These are phyloP conservation scores for Fusarium algeriense DNA, from an alignment of 2,329 filamentous ascomycete genomes.

Conservation along the genomic window DNA sequence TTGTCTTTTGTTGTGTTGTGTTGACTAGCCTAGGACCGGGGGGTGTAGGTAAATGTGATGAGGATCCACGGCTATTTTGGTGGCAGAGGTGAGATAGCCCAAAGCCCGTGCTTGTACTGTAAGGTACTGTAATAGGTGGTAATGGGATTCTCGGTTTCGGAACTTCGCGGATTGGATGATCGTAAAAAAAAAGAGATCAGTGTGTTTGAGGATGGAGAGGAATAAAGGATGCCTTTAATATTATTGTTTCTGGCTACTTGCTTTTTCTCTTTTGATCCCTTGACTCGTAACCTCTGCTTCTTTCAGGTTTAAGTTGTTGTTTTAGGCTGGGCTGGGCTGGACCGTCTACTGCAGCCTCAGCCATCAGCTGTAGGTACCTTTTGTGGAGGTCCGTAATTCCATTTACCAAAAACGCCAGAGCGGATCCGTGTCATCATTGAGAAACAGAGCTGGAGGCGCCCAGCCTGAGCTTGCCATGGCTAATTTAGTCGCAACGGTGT, in stretches of 20 bases:
- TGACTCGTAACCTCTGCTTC: neutral
- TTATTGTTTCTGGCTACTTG: constrained; percentile 14
- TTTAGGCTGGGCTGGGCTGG: constrained; percentile 1
- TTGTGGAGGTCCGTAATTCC: constrained; percentile 1
- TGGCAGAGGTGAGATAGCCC: constrained; percentile 15
- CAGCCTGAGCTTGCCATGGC: constrained; percentile 1
- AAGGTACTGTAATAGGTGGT: constrained; percentile 4
- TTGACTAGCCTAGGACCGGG: neutral
- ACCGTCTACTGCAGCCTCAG: neutral
- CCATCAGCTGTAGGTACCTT: constrained; percentile 5
- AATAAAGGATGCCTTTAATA: constrained; percentile 19
- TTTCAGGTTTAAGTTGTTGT: constrained; percentile 2
- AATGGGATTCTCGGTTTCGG: constrained; percentile 29
- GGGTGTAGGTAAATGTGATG: constrained; percentile 35
- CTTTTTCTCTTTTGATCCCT: constrained; percentile 14
- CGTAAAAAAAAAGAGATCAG: constrained; percentile 23
- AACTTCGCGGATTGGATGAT: constrained; percentile 37
- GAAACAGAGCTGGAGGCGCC: neutral
- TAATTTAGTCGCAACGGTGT: constrained; percentile 31
- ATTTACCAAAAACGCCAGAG: constrained; percentile 26
- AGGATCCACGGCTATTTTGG: constrained; percentile 43
- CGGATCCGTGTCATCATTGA: constrained; percentile 33
- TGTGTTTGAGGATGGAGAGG: neutral
- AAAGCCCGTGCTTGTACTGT: constrained; percentile 11
- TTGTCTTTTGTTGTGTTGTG: constrained; percentile 14